Conservation (phyloP, 805 yeast genomes). For the Candida bentonensis region DNA sequence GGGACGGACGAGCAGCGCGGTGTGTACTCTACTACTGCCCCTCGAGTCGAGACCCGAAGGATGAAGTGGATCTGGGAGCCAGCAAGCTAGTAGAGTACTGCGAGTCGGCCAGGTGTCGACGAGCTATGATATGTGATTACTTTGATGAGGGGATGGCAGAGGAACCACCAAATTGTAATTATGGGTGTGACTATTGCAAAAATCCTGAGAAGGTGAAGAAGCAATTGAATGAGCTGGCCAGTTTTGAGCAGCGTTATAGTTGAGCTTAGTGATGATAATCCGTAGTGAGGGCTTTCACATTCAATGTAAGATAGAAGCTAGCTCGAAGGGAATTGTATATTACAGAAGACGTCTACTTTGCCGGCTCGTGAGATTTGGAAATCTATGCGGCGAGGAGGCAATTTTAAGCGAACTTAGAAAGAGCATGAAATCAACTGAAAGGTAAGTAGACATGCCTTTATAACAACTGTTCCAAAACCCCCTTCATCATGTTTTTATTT, state of each 20-base stretch:
- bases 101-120: slow-evolving; percentile 78
- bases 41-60: slow-evolving; percentile 65
- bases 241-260: background rate
- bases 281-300: no score
- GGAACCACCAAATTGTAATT: slow-evolving; percentile 46
- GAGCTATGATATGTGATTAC: slow-evolving; percentile 78
- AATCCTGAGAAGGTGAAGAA: slow-evolving; percentile 3
- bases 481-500: no score
- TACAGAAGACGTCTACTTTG: no score
- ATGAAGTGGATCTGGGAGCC: slow-evolving; percentile 64
- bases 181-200: slow-evolving; percentile 76
- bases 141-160: slow-evolving; percentile 60
- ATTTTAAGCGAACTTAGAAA: no score
- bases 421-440: no score
- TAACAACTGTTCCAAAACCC: no score
- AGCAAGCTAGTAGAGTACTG: slow-evolving; percentile 80
- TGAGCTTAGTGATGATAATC: no score
- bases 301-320: no score
- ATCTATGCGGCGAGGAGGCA: no score
- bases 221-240: background rate
- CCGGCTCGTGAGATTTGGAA: no score
- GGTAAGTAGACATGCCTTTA: no score
- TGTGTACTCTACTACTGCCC: slow-evolving; percentile 70
- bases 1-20: slow-evolving; percentile 76
- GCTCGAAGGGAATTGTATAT: no score